Evolutionary conservation across 768 basidiomycete genomes (phyloP).

Genomic region (Phlebiopsis flavidoalba): DNA sequence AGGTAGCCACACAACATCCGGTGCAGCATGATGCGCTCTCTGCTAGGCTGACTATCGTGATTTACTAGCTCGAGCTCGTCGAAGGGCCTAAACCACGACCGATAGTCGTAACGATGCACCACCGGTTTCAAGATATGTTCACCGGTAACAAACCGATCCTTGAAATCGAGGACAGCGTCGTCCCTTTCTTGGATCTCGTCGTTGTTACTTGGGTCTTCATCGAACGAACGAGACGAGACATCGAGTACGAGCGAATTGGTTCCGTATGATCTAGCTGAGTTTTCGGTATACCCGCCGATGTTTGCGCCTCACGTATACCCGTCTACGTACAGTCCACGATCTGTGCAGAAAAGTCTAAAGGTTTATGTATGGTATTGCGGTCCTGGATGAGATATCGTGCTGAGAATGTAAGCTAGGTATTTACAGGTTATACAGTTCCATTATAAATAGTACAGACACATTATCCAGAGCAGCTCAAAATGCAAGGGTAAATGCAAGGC

Average conservation of each 20-base stretch:
- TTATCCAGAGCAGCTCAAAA: not conserved
- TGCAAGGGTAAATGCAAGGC: not conserved
- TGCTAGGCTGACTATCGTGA: not conserved
- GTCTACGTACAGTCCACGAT: too few relatives aligned
- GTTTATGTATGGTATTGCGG: not conserved
- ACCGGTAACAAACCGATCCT: not conserved
- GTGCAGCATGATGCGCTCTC: not conserved
- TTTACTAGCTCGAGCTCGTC: not conserved
- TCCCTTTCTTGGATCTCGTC: slow-evolving; percentile 6
- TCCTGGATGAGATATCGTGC: not conserved
- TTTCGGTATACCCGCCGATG: too few relatives aligned
- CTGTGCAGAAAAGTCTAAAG: too few relatives aligned
- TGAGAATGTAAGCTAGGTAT: not conserved
- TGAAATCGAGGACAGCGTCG: not conserved
- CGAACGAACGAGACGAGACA: not conserved
- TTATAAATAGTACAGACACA: not conserved
- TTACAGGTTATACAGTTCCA: not conserved
- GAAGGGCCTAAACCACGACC: not conserved
- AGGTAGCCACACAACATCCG: not conserved
- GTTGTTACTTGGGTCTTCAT: slow-evolving; percentile 9
- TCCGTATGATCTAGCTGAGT: too few relatives aligned
- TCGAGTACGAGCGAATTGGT: too few relatives aligned
- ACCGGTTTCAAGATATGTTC: not conserved
- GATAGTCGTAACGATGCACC: not conserved
- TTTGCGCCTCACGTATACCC: too few relatives aligned